Conservation (phyloP, 805 yeast genomes). For the Lachancea meyersii region DNA sequence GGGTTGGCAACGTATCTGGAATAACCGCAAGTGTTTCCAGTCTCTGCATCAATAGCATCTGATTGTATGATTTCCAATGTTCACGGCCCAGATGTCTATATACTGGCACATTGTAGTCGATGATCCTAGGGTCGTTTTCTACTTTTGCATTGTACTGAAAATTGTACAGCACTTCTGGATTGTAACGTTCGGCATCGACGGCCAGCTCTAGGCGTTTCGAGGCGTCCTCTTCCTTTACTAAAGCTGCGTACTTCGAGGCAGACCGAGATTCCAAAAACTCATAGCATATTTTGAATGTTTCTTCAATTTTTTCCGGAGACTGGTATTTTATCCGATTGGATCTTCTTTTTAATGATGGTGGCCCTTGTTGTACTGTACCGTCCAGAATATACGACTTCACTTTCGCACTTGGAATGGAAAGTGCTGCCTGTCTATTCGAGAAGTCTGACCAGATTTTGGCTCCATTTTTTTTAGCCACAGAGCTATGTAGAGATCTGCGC, state of each 20-base stretch:
- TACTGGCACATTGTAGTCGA: conserved; percentile 74
- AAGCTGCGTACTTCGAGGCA: conserved; percentile 32
- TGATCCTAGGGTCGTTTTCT: conserved; percentile 36
- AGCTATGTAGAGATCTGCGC: conserved; percentile 21
- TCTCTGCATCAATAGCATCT: conserved; percentile 86
- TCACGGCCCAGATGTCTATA: conserved; percentile 61
- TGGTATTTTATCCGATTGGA: conserved; percentile 47
- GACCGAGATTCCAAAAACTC: conserved; percentile 48
- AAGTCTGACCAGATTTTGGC: conserved; percentile 29
- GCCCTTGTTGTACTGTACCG: conserved; percentile 40
- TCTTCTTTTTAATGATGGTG: conserved; percentile 43
- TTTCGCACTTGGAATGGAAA: conserved; percentile 24
- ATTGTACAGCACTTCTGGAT: conserved; percentile 83
- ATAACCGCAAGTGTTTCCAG: conserved; percentile 76
- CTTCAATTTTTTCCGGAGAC: conserved; percentile 64
- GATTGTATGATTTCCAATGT: conserved; percentile 65
- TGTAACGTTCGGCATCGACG: conserved; percentile 60
- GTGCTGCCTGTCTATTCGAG: conserved; percentile 21
- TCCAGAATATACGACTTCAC: conserved; percentile 31
- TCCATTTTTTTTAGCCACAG: conserved; percentile 9
- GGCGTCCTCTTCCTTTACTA: conserved; percentile 20
- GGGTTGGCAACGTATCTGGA: conserved; percentile 90
- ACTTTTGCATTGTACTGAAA: conserved; percentile 39
- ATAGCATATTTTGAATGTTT: conserved; percentile 66
- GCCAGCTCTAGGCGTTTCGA: conserved; percentile 32